These are phyloP conservation scores for Phytopythium litorale DNA, from an alignment of 352 stramenopile genomes.

Conservation along the genomic window DNA sequence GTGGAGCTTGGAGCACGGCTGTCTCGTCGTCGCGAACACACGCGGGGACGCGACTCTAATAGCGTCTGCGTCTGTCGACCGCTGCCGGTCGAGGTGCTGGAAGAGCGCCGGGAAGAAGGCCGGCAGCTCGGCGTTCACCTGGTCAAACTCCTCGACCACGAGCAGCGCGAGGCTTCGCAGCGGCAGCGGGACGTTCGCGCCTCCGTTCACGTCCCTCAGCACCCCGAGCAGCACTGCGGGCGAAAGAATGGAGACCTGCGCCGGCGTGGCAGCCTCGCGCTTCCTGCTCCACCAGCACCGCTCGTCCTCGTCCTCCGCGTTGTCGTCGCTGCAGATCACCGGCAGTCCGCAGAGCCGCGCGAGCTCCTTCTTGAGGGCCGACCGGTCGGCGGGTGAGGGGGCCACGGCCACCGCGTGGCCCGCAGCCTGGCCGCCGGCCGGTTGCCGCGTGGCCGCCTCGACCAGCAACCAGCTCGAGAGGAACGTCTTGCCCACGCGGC, in stretches of 20 bases:
- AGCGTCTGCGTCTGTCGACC: slow-evolving; percentile 1
- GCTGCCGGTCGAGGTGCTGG: slow-evolving; percentile 18
- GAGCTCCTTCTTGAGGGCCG: slow-evolving; percentile 31
- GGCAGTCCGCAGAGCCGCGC: slow-evolving; percentile 36
- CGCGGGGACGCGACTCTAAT: slow-evolving; percentile 8
- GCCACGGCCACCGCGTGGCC: slow-evolving; percentile 39
- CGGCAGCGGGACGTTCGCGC: slow-evolving; percentile 3
- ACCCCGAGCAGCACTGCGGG: slow-evolving; percentile 41
- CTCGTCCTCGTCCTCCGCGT: slow-evolving; percentile 5
- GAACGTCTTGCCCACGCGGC: slow-evolving; percentile 70
- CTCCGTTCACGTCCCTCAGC: slow-evolving; percentile 13
- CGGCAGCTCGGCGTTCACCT: slow-evolving; percentile 55
- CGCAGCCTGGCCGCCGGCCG: background rate
- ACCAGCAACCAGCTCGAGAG: slow-evolving; percentile 47
- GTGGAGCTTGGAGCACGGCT: slow-evolving; percentile 49
- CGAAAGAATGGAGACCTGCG: slow-evolving; percentile 38
- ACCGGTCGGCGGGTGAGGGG: slow-evolving; percentile 21
- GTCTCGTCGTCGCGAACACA: slow-evolving; percentile 58
- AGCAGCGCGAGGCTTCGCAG: slow-evolving; percentile 38
- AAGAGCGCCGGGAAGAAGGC: slow-evolving; percentile 44
- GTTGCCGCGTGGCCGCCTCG: slow-evolving; percentile 17
- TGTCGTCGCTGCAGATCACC: slow-evolving; percentile 31
- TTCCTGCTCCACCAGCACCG: slow-evolving; percentile 6
- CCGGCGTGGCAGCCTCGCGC: slow-evolving; percentile 4
- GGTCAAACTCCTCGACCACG: slow-evolving; percentile 61